Evolutionary conservation across 139 green algal species (phyloP), one percentile per base, ranked within the genome.

Genomic region (Pedinophyceae sp.): DNA sequence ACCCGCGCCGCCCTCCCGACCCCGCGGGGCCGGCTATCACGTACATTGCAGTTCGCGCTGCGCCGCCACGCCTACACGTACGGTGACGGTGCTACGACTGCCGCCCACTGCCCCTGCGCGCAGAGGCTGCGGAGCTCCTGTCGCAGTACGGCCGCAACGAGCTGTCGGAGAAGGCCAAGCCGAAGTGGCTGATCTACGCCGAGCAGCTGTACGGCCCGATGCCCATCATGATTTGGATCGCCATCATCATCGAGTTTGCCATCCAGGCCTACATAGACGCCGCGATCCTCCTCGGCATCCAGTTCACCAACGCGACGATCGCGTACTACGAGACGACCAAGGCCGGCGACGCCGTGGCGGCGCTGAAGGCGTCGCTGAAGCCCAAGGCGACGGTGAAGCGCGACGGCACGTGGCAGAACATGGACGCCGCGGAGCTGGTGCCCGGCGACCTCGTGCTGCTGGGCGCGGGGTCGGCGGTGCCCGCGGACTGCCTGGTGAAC

Each of bases 201-300:
- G 3, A 38, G 50, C 77, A 84, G 73, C 71, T 93, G 34, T 63
- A 62, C 19, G 65, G 71, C 46, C 83, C 83, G 25, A 93, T 93
- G 83, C 81, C 83, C 50, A 77, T 87, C 60, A 89, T 93, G 75
- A 92, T 93, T 49, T 93, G 83, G 83, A 62, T 87, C n/a, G 82
- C 82, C 20, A 76, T 86, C 54, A 68, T 85, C 53, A 69, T 92
- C 20, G 78, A 88, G 66, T 55, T 73, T 20, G 73, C 62, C 28
- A 82, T 88, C 49, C 46, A 74, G 55, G 73, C 80, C 62, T 85
- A 71, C 72, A 47, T 70, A 16, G 81, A 87, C 63, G 59, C 76
- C 24, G 64, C 69, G 48, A 79, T 93, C 46, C 72, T 93, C 40
- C 57, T 89, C 30, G 66, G 57, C 55, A 83, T 93, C 53, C 83